Percentiles rank a stretch among this genome's conserved stretches.
Conservation (phyloP, 2,329 filamentous ascomycete genomes). For the Xylariaceae sp. region DNA sequence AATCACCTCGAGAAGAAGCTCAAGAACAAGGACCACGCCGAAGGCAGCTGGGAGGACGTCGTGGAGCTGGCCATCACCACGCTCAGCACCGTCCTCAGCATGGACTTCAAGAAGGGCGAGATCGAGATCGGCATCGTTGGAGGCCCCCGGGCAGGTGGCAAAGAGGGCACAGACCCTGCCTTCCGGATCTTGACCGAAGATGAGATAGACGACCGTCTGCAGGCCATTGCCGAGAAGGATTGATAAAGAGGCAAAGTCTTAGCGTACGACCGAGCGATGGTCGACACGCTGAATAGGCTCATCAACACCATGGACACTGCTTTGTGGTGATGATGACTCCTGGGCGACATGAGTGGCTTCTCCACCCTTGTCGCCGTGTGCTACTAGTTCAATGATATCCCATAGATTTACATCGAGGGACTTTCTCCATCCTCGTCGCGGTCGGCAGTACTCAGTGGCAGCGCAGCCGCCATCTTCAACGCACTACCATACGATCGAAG, state of each 20-base stretch:
- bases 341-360: too few species aligned
- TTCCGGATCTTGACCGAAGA: conserved; percentile 93
- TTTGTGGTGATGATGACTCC: conserved; percentile 4
- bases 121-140: conserved; percentile 97
- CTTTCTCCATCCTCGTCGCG: too few species aligned
- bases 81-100: conserved; percentile 90
- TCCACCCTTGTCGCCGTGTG: conserved; percentile 11
- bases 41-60: conserved; percentile 93
- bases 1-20: conserved; percentile 99
- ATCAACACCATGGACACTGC: too few species aligned
- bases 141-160: conserved; percentile 72
- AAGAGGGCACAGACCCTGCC: conserved; percentile 68
- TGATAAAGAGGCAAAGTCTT: too few species aligned
- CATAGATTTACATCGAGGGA: conserved; percentile 12
- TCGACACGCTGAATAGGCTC: too few species aligned
- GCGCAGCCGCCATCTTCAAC: too few species aligned
- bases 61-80: conserved; percentile 95
- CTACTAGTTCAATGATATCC: conserved; percentile 15
- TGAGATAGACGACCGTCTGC: conserved; percentile 96
- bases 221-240: conserved; percentile 98
- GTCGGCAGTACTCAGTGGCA: too few species aligned
- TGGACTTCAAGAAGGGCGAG: conserved; percentile 99
- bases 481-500: too few species aligned
- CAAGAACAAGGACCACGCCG: conserved; percentile 94
- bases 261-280: too few species aligned